Evolutionary conservation across 2,329 filamentous ascomycete species (phyloP).

Genomic region (Apiospora marii): DNA sequence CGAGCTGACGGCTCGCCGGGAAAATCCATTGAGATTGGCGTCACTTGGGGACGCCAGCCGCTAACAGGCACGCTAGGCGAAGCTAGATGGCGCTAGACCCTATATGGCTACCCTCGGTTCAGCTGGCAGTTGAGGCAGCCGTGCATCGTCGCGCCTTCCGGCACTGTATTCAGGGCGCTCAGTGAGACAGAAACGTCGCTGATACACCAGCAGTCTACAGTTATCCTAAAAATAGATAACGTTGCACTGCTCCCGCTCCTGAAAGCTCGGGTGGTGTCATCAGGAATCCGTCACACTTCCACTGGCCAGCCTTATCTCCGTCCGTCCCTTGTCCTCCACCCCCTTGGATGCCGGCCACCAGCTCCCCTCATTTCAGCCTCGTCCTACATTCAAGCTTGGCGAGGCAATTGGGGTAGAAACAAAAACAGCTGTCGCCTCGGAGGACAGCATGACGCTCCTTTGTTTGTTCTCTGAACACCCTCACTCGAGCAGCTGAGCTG

Average conservation of each 20-base stretch:
- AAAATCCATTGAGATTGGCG: slow-evolving; percentile 21
- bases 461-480: neutral
- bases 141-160: neutral
- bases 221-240: neutral
- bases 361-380: slow-evolving; percentile 18
- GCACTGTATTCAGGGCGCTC: neutral
- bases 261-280: neutral
- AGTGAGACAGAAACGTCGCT: neutral
- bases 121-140: neutral
- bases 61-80: neutral
- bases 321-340: neutral
- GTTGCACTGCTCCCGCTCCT: slow-evolving; percentile 7
- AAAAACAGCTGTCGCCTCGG: neutral
- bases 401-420: neutral
- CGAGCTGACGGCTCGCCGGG: slow-evolving; percentile 12
- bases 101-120: neutral
- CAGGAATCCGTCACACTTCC: neutral
- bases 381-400: neutral
- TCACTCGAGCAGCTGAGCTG: slow-evolving; percentile 18
- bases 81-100: neutral
- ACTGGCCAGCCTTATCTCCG: slow-evolving; percentile 14
- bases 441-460: slow-evolving; percentile 10
- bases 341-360: neutral
- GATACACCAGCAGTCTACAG: neutral
- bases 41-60: neutral